A percentile compares a stretch with the other conserved stretches of the same genome.
Evolutionary conservation across 2,329 filamentous ascomycete genomes (phyloP).

Genomic region (Botrytis elliptica): DNA sequence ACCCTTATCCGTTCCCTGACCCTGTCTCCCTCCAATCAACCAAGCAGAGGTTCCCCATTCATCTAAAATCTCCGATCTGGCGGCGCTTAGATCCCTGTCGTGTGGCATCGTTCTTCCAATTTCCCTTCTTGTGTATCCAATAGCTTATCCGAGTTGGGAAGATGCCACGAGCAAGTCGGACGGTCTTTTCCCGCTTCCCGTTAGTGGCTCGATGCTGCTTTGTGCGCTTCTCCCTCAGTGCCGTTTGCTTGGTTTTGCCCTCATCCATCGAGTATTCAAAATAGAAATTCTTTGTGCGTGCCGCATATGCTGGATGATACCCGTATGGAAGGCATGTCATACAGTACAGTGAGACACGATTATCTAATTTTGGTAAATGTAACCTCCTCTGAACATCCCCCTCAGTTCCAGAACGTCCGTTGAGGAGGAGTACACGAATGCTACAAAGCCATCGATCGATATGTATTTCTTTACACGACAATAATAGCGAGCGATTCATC

Average conservation of each 20-base stretch:
- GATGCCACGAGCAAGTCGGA: background rate
- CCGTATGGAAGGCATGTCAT: background rate
- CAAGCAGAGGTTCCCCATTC: background rate
- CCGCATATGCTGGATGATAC: background rate
- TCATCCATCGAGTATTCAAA: background rate
- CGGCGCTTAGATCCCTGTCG: slow-evolving; percentile 19
- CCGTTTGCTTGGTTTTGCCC: background rate
- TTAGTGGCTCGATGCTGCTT: slow-evolving; percentile 4
- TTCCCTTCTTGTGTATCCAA: background rate
- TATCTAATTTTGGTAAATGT: slow-evolving; percentile 19
- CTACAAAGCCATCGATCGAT: background rate
- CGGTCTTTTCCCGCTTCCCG: background rate
- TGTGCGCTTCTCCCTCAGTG: background rate
- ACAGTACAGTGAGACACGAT: background rate
- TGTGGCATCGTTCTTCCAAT: background rate
- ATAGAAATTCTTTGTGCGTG: background rate
- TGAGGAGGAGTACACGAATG: background rate
- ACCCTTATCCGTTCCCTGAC: background rate
- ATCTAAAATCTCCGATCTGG: slow-evolving; percentile 1
- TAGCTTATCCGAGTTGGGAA: background rate
- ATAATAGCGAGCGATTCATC: background rate
- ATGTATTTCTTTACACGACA: background rate
- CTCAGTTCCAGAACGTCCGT: background rate
- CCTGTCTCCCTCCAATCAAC: background rate
- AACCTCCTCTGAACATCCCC: background rate